Base-by-base conservation (phyloP, 192 early-diverging fungal genomes). In the Coemansia umbellata region DNA sequence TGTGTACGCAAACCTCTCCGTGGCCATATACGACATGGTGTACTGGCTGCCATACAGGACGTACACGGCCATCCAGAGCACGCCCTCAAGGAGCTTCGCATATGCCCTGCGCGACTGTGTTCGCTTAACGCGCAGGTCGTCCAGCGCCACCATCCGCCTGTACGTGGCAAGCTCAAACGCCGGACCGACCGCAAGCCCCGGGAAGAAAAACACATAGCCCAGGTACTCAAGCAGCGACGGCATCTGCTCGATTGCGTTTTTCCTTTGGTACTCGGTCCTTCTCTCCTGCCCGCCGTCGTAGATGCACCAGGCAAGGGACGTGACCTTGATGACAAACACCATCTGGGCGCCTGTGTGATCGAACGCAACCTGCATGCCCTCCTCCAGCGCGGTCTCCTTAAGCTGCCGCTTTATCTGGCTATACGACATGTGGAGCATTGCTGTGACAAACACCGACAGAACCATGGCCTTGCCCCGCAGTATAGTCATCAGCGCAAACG, bases 311-410 rank as follows among this genome's bases (percentile, higher is more conserved):
- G 91, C 92, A 75, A 90, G 91, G 8, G 86, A 85, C 15, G 92
- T 90, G 33, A 93, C 62, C 58, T 95, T 95, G 52, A 95, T 94
- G n/a, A 92, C 86, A 42, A 94, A 71, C 19, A 96, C 82, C 95
- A 98, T 98, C 69, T 93, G 88, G 2, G 92, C 90, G 10, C 91
- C 89, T 8, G 95, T 91, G 49, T 88, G 79, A 74, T 98, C 94
- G 60, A 91, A 80, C 17, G 68, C 64, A 13, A 80, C 81, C 47
- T 79, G 67, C 9, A 18, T 22, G 35, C 35, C 44, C 2, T 36
- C 33, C 22, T 45, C 43, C 10, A 66, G 62, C 9, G 65, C 57
- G 15, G 39, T 23, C 28, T 66, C 61, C 49, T 39, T 27, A 54
- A 52, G 39, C 47, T 81, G 74, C 19, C 66, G 61, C 33, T 53